Percentiles rank a stretch among this genome's conserved stretches.
These are phyloP conservation scores for Coniochaeta sp. DNA, from an alignment of 2,329 filamentous ascomycete species.

Conservation along the genomic window DNA sequence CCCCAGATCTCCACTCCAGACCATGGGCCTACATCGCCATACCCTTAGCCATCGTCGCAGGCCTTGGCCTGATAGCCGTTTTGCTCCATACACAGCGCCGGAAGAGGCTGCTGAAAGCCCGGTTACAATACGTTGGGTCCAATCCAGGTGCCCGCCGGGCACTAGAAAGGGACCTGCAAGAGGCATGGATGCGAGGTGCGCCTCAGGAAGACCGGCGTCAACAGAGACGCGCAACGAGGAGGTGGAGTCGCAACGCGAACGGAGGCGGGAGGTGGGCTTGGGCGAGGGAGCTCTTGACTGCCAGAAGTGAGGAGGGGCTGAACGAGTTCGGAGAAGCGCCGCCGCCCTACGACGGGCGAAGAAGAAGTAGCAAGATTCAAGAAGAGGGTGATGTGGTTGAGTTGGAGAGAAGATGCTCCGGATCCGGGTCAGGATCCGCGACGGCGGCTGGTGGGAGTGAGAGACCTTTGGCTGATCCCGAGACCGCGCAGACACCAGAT, in stretches of 20 bases:
- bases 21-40: constrained; percentile 52
- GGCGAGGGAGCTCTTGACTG: background rate
- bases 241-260: background rate
- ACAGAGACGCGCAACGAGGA: constrained; percentile 17
- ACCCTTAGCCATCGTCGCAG: constrained; percentile 34
- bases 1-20: constrained; percentile 29
- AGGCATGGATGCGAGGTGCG: constrained; percentile 9
- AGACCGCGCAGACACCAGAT: background rate
- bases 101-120: constrained; percentile 10
- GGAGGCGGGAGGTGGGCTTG: constrained; percentile 12
- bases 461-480: background rate
- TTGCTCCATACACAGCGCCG: constrained; percentile 36
- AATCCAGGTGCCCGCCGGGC: constrained; percentile 7
- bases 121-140: background rate
- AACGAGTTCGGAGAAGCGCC: constrained; percentile 59
- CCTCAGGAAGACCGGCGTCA: constrained; percentile 7
- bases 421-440: background rate
- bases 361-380: background rate
- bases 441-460: background rate
- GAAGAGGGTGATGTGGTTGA: constrained; percentile 5
- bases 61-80: constrained; percentile 28
- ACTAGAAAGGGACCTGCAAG: constrained; percentile 10
- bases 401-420: background rate
- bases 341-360: constrained; percentile 44
- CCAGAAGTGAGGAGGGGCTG: constrained; percentile 43